A percentile compares a stretch with the other conserved stretches of the same genome.
Evolutionary conservation across 1,139 yeast genomes (phyloP).

Genomic region (Pichia sp.): DNA sequence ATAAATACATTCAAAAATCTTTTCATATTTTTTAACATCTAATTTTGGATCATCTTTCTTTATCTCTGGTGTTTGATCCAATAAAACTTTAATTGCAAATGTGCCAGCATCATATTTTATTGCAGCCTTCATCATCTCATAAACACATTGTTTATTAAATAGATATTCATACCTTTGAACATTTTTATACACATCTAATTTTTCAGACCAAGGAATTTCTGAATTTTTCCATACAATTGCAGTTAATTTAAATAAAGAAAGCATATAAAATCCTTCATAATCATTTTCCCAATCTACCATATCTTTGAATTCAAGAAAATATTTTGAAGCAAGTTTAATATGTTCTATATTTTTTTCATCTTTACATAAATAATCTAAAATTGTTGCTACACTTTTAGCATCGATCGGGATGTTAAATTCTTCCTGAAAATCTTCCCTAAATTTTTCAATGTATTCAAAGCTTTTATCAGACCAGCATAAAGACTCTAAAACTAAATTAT

Average conservation of each 20-base stretch:
- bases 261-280: constrained; percentile 28
- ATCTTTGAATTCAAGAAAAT: constrained; percentile 37
- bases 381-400: constrained; percentile 25
- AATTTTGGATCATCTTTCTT: constrained; percentile 25
- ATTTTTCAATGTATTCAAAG: constrained; percentile 19
- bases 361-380: constrained; percentile 23
- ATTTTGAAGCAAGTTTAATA: constrained; percentile 28
- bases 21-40: constrained; percentile 26
- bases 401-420: constrained; percentile 22
- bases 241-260: constrained; percentile 31
- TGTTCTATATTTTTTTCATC: constrained; percentile 17
- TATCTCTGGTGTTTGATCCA: constrained; percentile 51
- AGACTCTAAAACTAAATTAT: constrained; percentile 23
- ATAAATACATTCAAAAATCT: constrained; percentile 39
- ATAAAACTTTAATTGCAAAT: constrained; percentile 49
- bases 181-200: constrained; percentile 30
- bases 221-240: constrained; percentile 25
- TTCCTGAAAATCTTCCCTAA: constrained; percentile 21
- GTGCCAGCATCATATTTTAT: constrained; percentile 12
- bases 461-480: constrained; percentile 26
- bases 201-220: constrained; percentile 25
- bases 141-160: constrained; percentile 40
- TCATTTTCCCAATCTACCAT: constrained; percentile 38
- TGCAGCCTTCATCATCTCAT: constrained; percentile 35
- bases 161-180: constrained; percentile 35